Evolutionary conservation across 2,329 filamentous ascomycete genomes (phyloP).

Genomic region (Aspergillus arachidicola): DNA sequence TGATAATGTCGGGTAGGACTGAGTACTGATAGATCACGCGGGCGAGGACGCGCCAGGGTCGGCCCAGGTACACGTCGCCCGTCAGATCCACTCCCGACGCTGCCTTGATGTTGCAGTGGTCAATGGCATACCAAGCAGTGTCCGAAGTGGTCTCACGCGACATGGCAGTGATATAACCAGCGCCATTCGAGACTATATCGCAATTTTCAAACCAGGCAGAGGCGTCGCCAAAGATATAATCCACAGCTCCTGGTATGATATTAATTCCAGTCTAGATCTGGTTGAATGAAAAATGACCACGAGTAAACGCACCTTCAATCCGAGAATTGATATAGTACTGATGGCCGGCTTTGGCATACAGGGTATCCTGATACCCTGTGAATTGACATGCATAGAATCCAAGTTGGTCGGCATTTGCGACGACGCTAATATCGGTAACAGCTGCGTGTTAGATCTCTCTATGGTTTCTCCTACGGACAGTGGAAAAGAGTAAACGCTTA

Average conservation of each 20-base stretch:
- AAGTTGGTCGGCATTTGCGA: slow-evolving; percentile 33
- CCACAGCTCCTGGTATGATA: slow-evolving; percentile 28
- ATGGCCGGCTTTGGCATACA: slow-evolving; percentile 36
- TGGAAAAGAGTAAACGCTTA: slow-evolving; percentile 11
- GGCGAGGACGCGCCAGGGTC: slow-evolving; percentile 37
- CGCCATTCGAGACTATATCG: slow-evolving; percentile 35
- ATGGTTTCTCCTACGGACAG: neutral
- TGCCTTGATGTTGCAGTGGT: slow-evolving; percentile 30
- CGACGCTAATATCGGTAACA: slow-evolving; percentile 17
- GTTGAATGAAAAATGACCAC: neutral
- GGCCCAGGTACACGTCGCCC: slow-evolving; percentile 34
- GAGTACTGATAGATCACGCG: slow-evolving; percentile 39
- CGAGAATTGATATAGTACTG: slow-evolving; percentile 39
- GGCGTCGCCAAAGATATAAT: slow-evolving; percentile 41
- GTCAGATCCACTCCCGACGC: slow-evolving; percentile 22
- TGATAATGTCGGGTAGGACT: slow-evolving; percentile 30
- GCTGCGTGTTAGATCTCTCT: neutral
- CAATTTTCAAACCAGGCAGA: slow-evolving; percentile 35
- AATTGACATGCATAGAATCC: slow-evolving; percentile 41
- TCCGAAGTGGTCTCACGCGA: slow-evolving; percentile 28
- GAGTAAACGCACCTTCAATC: slow-evolving; percentile 27
- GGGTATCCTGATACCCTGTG: slow-evolving; percentile 39
- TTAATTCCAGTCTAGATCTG: neutral
- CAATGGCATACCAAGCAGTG: slow-evolving; percentile 35
- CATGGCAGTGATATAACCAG: slow-evolving; percentile 36